A percentile compares a stretch with the other conserved stretches of the same genome.
Conservation (phyloP, 2,329 filamentous ascomycete genomes). For the Cercospora brassicicola region DNA sequence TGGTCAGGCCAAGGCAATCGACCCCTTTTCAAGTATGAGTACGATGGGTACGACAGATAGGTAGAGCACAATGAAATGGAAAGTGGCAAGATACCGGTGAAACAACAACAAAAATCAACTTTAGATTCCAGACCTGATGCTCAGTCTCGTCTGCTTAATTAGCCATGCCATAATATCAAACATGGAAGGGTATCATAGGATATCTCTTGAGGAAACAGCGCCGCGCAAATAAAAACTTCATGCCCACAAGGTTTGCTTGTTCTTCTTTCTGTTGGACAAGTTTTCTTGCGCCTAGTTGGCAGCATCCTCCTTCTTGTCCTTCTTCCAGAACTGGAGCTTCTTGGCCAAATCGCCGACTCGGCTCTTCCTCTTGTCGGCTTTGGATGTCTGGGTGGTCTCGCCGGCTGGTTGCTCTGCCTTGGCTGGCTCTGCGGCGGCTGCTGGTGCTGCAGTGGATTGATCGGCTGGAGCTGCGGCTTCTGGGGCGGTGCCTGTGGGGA, state of each 20-base stretch:
- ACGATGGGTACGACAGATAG: background rate
- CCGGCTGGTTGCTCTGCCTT: slow-evolving; percentile 1
- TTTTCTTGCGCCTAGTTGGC: background rate
- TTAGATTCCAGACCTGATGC: background rate
- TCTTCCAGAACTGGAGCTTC: slow-evolving; percentile 19
- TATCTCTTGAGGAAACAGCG: background rate
- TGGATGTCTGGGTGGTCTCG: slow-evolving; percentile 6
- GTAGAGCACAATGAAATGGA: background rate
- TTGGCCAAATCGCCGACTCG: slow-evolving; percentile 10
- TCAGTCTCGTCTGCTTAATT: slow-evolving; percentile 1
- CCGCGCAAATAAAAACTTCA: background rate
- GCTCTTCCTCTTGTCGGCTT: slow-evolving; percentile 14
- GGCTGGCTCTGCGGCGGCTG: slow-evolving; percentile 3
- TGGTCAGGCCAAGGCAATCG: background rate
- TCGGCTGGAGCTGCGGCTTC: background rate
- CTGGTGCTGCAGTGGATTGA: background rate
- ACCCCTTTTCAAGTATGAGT: background rate
- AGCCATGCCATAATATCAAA: slow-evolving; percentile 4
- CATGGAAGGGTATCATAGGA: slow-evolving; percentile 16
- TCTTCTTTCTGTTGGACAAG: background rate
- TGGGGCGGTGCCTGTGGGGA: background rate
- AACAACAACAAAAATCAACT: background rate
- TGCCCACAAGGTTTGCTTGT: background rate
- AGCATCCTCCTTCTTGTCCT: slow-evolving; percentile 15
- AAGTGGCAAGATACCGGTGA: background rate